Conservation (phyloP, 2,329 filamentous ascomycete species). For the Aspergillus brunneoviolaceus region DNA sequence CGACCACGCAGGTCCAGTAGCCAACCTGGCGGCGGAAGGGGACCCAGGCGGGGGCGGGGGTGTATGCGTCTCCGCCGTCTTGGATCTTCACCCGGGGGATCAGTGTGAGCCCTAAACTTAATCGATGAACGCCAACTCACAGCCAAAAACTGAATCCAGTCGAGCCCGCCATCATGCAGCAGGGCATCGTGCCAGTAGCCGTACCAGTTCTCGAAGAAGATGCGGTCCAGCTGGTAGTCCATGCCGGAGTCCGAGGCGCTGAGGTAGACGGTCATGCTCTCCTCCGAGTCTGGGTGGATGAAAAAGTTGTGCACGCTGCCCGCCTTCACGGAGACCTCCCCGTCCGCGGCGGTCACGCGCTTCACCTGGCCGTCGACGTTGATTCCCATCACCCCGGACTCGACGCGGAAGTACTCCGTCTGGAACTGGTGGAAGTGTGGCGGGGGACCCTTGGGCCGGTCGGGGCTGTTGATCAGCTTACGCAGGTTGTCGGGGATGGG, state of each 20-base stretch:
- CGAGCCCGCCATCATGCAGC: constrained; percentile 14
- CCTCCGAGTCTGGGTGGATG: constrained; percentile 13
- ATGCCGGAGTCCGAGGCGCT: constrained; percentile 17
- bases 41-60: constrained; percentile 10
- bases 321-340: constrained; percentile 9
- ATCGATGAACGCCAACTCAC: not conserved
- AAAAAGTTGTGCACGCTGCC: constrained; percentile 15
- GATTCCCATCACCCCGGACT: constrained; percentile 7
- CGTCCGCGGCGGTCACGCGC: constrained; percentile 10
- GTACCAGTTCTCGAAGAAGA: constrained; percentile 22
- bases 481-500: constrained; percentile 4
- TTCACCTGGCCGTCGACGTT: constrained; percentile 8
- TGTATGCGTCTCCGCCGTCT: constrained; percentile 15
- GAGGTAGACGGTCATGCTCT: constrained; percentile 16
- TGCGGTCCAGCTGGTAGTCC: constrained; percentile 16
- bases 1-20: not conserved
- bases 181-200: constrained; percentile 19
- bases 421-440: constrained; percentile 19
- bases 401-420: constrained; percentile 18
- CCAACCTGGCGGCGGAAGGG: constrained; percentile 9
- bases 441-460: constrained; percentile 8
- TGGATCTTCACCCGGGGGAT: constrained; percentile 5
- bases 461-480: constrained; percentile 5
- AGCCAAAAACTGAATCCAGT: constrained; percentile 13
- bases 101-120: not conserved